Base-by-base conservation (phyloP, 768 basidiomycete genomes). In the Hypsizygus marmoreus region DNA sequence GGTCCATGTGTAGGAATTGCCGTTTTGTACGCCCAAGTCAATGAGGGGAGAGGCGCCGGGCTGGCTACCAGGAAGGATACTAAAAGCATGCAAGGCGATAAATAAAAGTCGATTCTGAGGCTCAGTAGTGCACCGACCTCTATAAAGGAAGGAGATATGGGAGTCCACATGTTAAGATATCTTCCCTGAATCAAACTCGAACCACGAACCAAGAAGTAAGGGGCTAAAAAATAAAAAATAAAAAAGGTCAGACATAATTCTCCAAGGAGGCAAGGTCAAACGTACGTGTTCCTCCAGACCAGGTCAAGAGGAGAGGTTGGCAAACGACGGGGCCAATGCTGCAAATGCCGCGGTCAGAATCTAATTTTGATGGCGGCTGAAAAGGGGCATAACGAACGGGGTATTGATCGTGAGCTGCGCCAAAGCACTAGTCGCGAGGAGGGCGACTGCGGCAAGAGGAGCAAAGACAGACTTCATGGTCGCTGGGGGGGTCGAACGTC, bases 121-220 rank as follows among this genome's bases (percentile, higher is more conserved):
- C 30, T 25, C 37, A 25, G 9, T 40, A 10, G 17, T 25, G 5
- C 16, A 49, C 35, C 51, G 50, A 74, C 76, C 67, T 75, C 76
- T 81, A 64, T 50, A 30, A 42, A 19, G 14, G 31, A 22, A 19
- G n/a, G n/a, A n/a, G n/a, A n/a, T n/a, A n/a, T n/a, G n/a, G n/a
- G n/a, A n/a, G n/a, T n/a, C 40, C 24, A 38, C 22, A 12, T 26
- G 46, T 52, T n/a, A n/a, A n/a, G n/a, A n/a, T n/a, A n/a, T n/a
- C n/a, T n/a, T n/a, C n/a, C n/a, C n/a, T n/a, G n/a, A n/a, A n/a
- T n/a, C n/a, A n/a, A n/a, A n/a, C n/a, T n/a, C 4, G 17, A 38
- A 32, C 9, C 9, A 74, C 84, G 42, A 63, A 88, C 87, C 73
- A 87, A 54, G 56, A 68, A 79, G 73, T 75, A 88, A 25, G 86